Percentiles rank a stretch among this genome's conserved stretches.
phyloP scores from a whole-genome alignment of 306 rosid species.

The Cicer yamashitae region DNA sequence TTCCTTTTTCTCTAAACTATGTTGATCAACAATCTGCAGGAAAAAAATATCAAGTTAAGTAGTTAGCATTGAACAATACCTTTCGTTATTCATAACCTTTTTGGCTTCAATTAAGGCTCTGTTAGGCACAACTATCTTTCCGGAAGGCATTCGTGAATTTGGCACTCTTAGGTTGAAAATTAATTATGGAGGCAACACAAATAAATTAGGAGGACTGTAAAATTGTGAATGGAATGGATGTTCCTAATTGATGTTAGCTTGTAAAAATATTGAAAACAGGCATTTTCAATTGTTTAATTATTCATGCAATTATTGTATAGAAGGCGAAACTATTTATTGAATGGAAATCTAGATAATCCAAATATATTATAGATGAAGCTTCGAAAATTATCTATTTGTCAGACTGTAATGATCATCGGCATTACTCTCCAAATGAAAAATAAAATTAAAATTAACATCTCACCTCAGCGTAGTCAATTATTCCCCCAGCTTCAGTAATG shows the following conservation, averaged over 20 bases:
- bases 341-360: neutral
- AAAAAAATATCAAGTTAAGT: constrained; percentile 34
- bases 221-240: neutral
- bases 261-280: neutral
- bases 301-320: neutral
- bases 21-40: constrained; percentile 79
- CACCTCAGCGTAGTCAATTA: constrained; percentile 91
- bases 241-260: neutral
- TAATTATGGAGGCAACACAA: neutral
- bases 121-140: neutral
- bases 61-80: constrained; percentile 31
- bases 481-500: constrained; percentile 77
- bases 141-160: neutral
- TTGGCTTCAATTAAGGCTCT: constrained; percentile 24
- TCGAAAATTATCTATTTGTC: neutral
- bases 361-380: neutral
- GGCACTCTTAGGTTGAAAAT: neutral
- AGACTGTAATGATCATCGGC: neutral
- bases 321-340: neutral
- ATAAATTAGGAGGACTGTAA: constrained; percentile 1
- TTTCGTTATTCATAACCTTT: constrained; percentile 12
- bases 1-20: constrained; percentile 66
- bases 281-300: constrained; percentile 4
- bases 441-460: neutral
- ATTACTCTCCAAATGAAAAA: constrained; percentile 32